Evolutionary conservation across 345 rosid genomes (phyloP).

Genomic region (Arabis hirsuta): DNA sequence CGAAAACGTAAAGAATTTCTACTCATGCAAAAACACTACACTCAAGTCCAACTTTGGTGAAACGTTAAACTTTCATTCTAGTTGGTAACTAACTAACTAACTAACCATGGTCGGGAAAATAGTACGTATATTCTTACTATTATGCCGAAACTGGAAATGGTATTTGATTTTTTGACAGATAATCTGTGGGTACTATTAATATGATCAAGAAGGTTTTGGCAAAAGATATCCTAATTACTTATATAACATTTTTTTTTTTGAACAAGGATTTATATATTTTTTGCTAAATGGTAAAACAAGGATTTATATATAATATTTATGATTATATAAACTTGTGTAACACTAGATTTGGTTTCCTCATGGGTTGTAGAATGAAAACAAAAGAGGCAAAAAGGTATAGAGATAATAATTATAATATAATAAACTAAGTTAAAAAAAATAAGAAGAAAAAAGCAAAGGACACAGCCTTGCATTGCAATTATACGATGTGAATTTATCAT

Average conservation of each 20-base stretch:
- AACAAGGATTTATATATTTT: too few species aligned
- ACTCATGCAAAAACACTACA: not conserved
- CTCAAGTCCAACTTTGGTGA: not conserved
- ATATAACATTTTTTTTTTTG: not conserved
- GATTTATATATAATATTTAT: not conserved
- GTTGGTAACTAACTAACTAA: not conserved
- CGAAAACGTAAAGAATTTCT: too few species aligned
- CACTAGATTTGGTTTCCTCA: conserved; percentile 46
- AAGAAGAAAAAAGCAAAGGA: conserved; percentile 35
- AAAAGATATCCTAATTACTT: conserved; percentile 1
- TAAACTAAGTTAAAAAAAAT: not conserved
- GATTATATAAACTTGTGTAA: conserved; percentile 2
- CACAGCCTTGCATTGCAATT: conserved; percentile 49
- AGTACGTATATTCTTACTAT: not conserved
- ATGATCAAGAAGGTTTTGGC: conserved; percentile 4
- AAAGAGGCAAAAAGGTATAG: conserved; percentile 37
- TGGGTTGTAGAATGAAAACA: conserved; percentile 41
- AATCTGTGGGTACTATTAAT: conserved; percentile 27
- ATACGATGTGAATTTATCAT: conserved; percentile 30
- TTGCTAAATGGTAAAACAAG: too few species aligned
- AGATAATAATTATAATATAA: conserved; percentile 19
- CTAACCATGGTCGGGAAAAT: not conserved
- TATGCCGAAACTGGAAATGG: conserved; percentile 13
- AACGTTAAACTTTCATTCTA: conserved; percentile 1
- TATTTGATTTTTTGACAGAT: not conserved